A percentile compares a stretch with the other conserved stretches of the same genome.
Conservation (phyloP, 148 eudicot genomes). For the Rhododendron kiyosumense region DNA sequence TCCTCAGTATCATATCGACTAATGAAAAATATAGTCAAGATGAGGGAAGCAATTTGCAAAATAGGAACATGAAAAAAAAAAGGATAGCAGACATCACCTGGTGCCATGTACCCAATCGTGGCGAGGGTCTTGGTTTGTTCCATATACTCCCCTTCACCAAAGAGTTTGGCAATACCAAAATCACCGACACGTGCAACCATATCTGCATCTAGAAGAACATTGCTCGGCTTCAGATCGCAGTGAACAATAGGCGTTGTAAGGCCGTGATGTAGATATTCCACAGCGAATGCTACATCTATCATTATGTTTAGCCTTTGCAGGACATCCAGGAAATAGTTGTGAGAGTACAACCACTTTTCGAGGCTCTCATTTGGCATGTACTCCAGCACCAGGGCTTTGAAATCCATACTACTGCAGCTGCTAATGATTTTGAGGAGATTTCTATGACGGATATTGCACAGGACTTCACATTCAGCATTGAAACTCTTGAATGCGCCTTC, state of each 20-base stretch:
- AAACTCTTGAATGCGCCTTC: constrained; percentile 24
- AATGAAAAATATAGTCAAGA: background rate
- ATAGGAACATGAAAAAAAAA: background rate
- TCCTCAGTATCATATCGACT: background rate
- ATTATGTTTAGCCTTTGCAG: constrained; percentile 18
- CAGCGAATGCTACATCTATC: constrained; percentile 23
- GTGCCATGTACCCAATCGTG: constrained; percentile 11
- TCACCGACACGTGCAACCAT: constrained; percentile 27
- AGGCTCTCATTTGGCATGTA: constrained; percentile 39
- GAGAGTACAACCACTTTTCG: constrained; percentile 32
- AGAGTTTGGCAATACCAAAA: constrained; percentile 27
- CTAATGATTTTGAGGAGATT: constrained; percentile 27
- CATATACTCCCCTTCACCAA: background rate
- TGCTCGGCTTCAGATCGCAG: constrained; percentile 35
- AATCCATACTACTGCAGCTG: constrained; percentile 13
- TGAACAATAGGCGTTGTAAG: constrained; percentile 20
- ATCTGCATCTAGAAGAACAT: constrained; percentile 24
- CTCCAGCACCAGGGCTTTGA: constrained; percentile 27
- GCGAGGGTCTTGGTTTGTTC: constrained; percentile 5
- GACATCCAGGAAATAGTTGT: constrained; percentile 14
- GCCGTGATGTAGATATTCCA: constrained; percentile 29
- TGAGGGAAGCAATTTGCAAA: background rate
- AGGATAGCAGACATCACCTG: constrained; percentile 5
- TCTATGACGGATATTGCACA: constrained; percentile 21
- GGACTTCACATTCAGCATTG: constrained; percentile 21